Conservation (phyloP, 2,329 filamentous ascomycete species). For the Geosmithia flava region DNA sequence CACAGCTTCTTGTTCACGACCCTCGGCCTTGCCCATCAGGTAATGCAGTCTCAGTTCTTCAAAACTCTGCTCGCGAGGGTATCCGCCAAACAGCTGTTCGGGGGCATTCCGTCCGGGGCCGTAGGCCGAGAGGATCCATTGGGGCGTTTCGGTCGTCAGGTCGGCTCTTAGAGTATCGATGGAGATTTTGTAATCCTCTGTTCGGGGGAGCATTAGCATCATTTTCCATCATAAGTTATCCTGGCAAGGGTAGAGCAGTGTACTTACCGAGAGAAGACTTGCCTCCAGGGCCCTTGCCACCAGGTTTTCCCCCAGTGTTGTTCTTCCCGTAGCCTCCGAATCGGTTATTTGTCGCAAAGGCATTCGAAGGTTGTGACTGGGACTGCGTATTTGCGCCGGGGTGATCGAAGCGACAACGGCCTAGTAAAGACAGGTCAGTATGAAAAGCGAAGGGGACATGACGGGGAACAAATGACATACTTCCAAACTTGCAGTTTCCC, state of each 20-base stretch:
- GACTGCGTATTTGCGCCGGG: slow-evolving; percentile 19
- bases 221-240: not conserved
- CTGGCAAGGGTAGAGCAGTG: not conserved
- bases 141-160: slow-evolving; percentile 56
- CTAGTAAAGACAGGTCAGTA: slow-evolving; percentile 16
- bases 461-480: slow-evolving; percentile 20
- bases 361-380: slow-evolving; percentile 24
- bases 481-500: slow-evolving; percentile 38
- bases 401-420: slow-evolving; percentile 42
- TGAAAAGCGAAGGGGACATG: not conserved
- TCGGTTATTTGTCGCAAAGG: slow-evolving; percentile 15
- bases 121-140: slow-evolving; percentile 82
- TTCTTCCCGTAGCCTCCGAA: slow-evolving; percentile 39
- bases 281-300: slow-evolving; percentile 8
- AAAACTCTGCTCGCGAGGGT: slow-evolving; percentile 68
- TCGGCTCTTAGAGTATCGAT: slow-evolving; percentile 51
- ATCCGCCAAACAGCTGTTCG: slow-evolving; percentile 72
- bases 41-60: slow-evolving; percentile 80
- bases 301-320: slow-evolving; percentile 9
- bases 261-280: slow-evolving; percentile 10
- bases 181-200: slow-evolving; percentile 38
- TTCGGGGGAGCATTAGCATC: not conserved
- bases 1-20: slow-evolving; percentile 44
- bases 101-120: slow-evolving; percentile 67
- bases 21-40: slow-evolving; percentile 41